Evolutionary conservation across 371 early-diverging fungal species (phyloP), one percentile per base, ranked within the genome.

Genomic region (Mortierella sp.): DNA sequence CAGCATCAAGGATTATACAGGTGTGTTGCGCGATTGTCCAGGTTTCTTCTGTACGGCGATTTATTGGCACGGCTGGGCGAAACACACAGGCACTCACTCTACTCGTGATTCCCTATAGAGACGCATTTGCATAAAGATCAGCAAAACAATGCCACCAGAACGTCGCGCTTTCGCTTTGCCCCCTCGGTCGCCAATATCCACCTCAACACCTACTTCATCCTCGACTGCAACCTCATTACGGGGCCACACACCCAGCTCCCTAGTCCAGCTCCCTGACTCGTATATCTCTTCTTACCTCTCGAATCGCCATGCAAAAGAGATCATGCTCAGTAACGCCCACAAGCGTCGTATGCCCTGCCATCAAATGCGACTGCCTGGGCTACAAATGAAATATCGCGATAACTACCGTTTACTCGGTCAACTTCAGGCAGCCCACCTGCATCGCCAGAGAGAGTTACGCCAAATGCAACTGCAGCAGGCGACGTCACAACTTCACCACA

Each of bases 101-200:
- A n/a, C n/a, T 43, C 43, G 10, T 43, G 4, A 17, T 17, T 45
- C 45, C n/a, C 19, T 19, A 17, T 15, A 45, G 15, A 45, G 40
- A 45, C 19, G 5, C 45, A 19, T 45, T 19, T 5, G 19, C 45
- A 45, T 19, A 45, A n/a, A n/a, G n/a, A n/a, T n/a, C n/a, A n/a
- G n/a, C 6, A 15, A 45, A 15, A 45, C 15, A 22, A 72, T 72
- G 66, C 72, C 72, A 5, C 72, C 72, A 28, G 72, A 72, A 42
- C 60, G 72, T 45, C 72, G 66, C 45, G 29, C 45, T 17, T 51
- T 59, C 26, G 60, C 72, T 19, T 60, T 60, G 12, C 60, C 72
- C 5, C 64, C 66, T 10, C 72, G 72, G 43, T 60, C 72, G 0
- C 66, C 72, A 1, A 22, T 66, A 2, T 0, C 63, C 49, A 7